A percentile compares a stretch with the other conserved stretches of the same genome.
These are phyloP conservation scores for Saccharomycopsis sp. DNA, from an alignment of 805 yeast genomes.

Conservation along the genomic window DNA sequence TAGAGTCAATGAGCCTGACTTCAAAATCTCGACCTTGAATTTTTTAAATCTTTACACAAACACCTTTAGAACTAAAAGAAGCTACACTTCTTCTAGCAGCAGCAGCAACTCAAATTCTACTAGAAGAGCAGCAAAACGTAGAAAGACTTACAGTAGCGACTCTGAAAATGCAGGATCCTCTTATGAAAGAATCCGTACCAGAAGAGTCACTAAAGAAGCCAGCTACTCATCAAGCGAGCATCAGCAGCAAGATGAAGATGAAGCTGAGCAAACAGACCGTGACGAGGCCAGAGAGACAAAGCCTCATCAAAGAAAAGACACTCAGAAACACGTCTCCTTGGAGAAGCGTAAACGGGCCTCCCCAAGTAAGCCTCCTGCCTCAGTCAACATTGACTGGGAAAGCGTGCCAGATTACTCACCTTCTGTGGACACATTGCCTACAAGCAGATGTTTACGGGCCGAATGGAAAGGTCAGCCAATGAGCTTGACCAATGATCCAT, in stretches of 20 bases:
- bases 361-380: conserved; percentile 38
- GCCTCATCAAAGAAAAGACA: conserved; percentile 36
- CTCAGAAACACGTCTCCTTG: conserved; percentile 34
- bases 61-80: conserved; percentile 2
- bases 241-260: background rate
- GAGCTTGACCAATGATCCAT: conserved; percentile 79
- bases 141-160: conserved; percentile 8
- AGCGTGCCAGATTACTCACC: conserved; percentile 83
- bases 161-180: conserved; percentile 21
- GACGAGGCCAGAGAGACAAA: conserved; percentile 24
- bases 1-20: conserved; percentile 36
- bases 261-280: background rate
- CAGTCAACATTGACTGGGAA: conserved; percentile 48
- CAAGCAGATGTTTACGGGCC: conserved; percentile 68
- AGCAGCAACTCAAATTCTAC: conserved; percentile 14
- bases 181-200: conserved; percentile 45
- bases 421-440: conserved; percentile 54
- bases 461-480: conserved; percentile 99
- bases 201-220: conserved; percentile 40
- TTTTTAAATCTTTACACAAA: conserved; percentile 39
- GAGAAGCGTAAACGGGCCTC: conserved; percentile 37
- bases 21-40: conserved; percentile 42
- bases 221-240: conserved; percentile 13
- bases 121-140: conserved; percentile 19
- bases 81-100: background rate